Evolutionary conservation across 192 early-diverging fungal genomes (phyloP).

Genomic region (Irineochytrium annulatum): DNA sequence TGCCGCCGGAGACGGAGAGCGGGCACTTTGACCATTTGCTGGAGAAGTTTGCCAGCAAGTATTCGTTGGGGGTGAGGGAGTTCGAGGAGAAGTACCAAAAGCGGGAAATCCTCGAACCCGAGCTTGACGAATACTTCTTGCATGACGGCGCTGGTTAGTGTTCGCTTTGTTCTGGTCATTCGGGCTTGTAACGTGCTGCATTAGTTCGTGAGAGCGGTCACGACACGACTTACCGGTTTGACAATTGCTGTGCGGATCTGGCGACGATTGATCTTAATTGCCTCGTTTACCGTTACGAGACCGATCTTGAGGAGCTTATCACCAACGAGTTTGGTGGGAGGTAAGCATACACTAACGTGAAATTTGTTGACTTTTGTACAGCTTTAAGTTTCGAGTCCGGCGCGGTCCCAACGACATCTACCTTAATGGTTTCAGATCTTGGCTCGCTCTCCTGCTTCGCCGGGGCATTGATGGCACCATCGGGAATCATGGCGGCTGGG

Average conservation of each 20-base stretch:
- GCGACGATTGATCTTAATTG: conserved; percentile 92
- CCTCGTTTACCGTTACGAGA: conserved; percentile 94
- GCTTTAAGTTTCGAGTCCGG: conserved; percentile 44
- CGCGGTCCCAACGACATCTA: conserved; percentile 35
- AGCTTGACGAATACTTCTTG: conserved; percentile 91
- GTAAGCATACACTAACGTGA: conserved; percentile 9
- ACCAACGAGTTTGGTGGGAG: conserved; percentile 38
- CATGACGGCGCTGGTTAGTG: conserved; percentile 81
- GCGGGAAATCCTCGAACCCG: conserved; percentile 67
- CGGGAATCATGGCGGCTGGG: conserved; percentile 42
- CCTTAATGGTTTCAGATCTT: conserved; percentile 34
- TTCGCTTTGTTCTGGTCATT: not conserved
- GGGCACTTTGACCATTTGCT: conserved; percentile 69
- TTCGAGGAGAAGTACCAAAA: conserved; percentile 71
- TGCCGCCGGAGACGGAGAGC: conserved; percentile 95
- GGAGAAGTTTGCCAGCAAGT: conserved; percentile 68
- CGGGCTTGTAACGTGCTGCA: not conserved
- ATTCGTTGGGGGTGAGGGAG: conserved; percentile 56
- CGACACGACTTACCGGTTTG: conserved; percentile 93
- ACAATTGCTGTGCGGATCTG: conserved; percentile 83
- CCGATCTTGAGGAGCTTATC: conserved; percentile 78
- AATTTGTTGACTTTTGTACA: conserved; percentile 4
- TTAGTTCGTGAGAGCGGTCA: conserved; percentile 91
- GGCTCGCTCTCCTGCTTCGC: conserved; percentile 22
- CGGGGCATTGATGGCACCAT: conserved; percentile 31